phyloP scores from a whole-genome alignment of 352 stramenopile genomes.

The Globisporangium nodosum region DNA sequence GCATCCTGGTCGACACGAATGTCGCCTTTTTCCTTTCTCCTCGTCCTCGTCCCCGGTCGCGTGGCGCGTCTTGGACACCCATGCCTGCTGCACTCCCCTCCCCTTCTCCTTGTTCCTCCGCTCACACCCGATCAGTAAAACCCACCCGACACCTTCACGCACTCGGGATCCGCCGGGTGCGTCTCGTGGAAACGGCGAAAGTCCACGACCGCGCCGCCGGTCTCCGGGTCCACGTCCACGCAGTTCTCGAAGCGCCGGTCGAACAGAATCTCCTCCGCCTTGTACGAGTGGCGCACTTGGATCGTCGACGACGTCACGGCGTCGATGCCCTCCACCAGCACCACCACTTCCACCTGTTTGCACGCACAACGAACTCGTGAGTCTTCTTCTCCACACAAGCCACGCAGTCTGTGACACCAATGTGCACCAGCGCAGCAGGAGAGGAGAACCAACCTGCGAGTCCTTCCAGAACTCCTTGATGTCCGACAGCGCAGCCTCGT shows the following conservation, averaged over 20 bases:
- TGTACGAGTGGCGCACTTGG: conserved; percentile 96
- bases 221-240: conserved; percentile 70
- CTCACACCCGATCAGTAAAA: conserved; percentile 34
- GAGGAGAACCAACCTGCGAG: conserved; percentile 39
- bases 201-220: conserved; percentile 82
- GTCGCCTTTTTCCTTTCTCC: too few relatives aligned
- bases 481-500: conserved; percentile 34
- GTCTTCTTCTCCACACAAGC: neutral
- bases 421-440: neutral
- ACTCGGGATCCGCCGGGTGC: conserved; percentile 40
- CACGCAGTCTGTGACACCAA: neutral
- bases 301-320: conserved; percentile 92
- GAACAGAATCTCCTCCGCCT: conserved; percentile 88
- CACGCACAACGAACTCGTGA: conserved; percentile 8
- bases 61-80: too few relatives aligned
- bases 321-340: conserved; percentile 95
- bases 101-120: neutral
- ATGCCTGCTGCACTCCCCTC: neutral
- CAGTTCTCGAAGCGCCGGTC: conserved; percentile 92
- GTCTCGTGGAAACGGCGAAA: conserved; percentile 88
- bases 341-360: conserved; percentile 91
- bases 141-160: conserved; percentile 48
- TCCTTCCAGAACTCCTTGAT: conserved; percentile 75
- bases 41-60: neutral
- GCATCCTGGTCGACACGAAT: too few relatives aligned